Evolutionary conservation across 1,284 basidiomycete genomes (phyloP), one percentile per base, ranked within the genome.

Genomic region (Sphagnurus paluster): DNA sequence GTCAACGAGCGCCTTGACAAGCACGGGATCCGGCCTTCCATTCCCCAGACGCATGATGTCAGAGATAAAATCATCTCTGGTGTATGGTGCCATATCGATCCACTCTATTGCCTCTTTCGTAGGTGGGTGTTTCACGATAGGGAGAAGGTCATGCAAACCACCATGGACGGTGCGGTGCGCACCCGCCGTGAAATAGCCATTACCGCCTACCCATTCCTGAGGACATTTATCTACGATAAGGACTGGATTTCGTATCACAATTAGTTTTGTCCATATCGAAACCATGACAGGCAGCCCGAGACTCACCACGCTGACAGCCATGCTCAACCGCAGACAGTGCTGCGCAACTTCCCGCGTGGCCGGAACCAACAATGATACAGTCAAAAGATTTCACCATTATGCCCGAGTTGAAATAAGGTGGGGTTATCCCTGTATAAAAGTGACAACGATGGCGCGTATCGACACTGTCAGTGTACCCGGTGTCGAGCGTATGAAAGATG

Each of bases 161-260:
- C 55, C 63, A 54, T 86, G 84, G 2, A 74, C 77, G 13, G 77
- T 83, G 41, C 83, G 77, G 55, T 79, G 71, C 2, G 81, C 81
- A 14, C 83, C 83, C 19, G 83, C 82, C 16, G 83, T 85, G 65
- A 86, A 87, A 63, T 76, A 84, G 9, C 82, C 80, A 55, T 87
- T 87, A 10, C 83, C 84, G 10, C 84, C 84, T 6, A 64, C 74
- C 83, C 82, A 85, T 48, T 76, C 73, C 35, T 66, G 56, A 2
- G 83, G 80, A 33, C 80, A 80, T 57, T 84, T 84, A 57, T 87
- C 84, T 43, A 85, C 64, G 46, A 86, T 66, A 38, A 86, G 66
- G 49, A 85, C 80, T 66, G 45, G 36, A 20, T 28, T 37, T 14
- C 28, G 21, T 40, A 14, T 16, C 19, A 33, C 26, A 24, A 24